Evolutionary conservation across 805 yeast genomes (phyloP), one percentile per base, ranked within the genome.

Genomic region (Jamesozyma piceae): DNA sequence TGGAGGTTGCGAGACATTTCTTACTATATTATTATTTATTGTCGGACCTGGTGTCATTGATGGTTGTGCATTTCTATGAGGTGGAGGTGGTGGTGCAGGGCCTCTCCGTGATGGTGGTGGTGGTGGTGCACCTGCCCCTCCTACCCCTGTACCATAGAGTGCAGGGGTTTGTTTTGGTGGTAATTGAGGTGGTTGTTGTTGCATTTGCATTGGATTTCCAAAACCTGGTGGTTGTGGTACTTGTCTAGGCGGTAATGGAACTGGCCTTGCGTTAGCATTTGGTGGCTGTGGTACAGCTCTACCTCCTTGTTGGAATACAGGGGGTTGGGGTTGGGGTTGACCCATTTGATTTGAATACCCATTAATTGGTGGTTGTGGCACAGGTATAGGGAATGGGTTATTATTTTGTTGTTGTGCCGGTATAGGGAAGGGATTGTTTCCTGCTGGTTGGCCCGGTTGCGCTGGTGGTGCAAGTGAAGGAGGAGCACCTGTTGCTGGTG

Each of bases 91-190:
- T 19, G 63, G 64, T 10, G 57, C 60, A 8, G 61, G 57, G 5
- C 62, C 58, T 19, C 62, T 51, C 33, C 60, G 55, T 35, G 62
- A 51, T 2, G 63, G 62, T 14, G 63, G 62, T 18, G 59, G 54
- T 5, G 51, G 52, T 17, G 53, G 50, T 27, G 48, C 44, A 14
- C 42, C 39, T 10, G 43, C 45, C 2, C 48, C 46, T 31, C 41
- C 31, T 19, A 13, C 46, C 24, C 41, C 31, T 19, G 14, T 9
- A 15, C 20, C 13, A 13, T 18, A 8, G 21, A 5, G 4, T 8
- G 22, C 5, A 4, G 42, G 33, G 3, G 32, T 30, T 18, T 31
- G 22, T 26, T 39, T 37, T 17, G 15, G 15, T 15, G 24, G 35
- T 21, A 20, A 26, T 27, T 49, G 38, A n/a, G 47, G 48, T 30